A percentile compares a stretch with the other conserved stretches of the same genome.
These are phyloP conservation scores for Malus asiatica DNA, from an alignment of 306 rosid species.

Conservation along the genomic window DNA sequence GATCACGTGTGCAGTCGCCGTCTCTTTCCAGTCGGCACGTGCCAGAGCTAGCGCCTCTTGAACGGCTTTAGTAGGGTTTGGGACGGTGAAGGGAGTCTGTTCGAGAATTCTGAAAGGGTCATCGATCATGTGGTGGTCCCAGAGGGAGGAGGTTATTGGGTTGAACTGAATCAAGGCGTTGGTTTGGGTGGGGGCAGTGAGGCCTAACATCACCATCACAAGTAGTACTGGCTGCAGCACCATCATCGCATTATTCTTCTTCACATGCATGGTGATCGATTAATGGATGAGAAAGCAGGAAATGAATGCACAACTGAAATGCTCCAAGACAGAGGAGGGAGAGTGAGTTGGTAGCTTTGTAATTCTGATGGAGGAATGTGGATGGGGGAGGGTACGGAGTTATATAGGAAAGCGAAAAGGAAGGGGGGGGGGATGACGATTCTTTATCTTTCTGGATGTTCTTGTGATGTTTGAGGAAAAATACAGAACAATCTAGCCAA, in stretches of 20 bases:
- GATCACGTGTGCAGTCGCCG: slow-evolving; percentile 18
- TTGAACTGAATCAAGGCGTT: slow-evolving; percentile 26
- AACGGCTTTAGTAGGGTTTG: neutral
- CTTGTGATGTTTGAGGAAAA: neutral
- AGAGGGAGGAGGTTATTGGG: neutral
- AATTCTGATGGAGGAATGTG: neutral
- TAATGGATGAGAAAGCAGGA: neutral
- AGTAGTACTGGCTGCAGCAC: neutral
- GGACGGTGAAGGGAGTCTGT: slow-evolving; percentile 23
- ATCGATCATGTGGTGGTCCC: slow-evolving; percentile 27
- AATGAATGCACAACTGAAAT: neutral
- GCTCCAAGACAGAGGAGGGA: neutral
- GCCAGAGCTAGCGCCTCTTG: slow-evolving; percentile 27
- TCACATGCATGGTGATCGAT: neutral
- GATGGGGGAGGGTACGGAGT: neutral
- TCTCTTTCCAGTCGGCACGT: slow-evolving; percentile 47
- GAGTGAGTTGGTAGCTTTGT: neutral
- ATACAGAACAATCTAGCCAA: neutral
- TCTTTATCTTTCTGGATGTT: neutral
- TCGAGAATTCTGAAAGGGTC: slow-evolving; percentile 44
- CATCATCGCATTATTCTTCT: neutral
- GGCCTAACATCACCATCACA: neutral
- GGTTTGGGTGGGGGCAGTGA: neutral
- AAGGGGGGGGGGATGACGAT: no score
- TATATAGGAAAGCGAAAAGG: neutral